Evolutionary conservation across 164 flowering plant species (phyloP).

Genomic region (Protea cynaroides): DNA sequence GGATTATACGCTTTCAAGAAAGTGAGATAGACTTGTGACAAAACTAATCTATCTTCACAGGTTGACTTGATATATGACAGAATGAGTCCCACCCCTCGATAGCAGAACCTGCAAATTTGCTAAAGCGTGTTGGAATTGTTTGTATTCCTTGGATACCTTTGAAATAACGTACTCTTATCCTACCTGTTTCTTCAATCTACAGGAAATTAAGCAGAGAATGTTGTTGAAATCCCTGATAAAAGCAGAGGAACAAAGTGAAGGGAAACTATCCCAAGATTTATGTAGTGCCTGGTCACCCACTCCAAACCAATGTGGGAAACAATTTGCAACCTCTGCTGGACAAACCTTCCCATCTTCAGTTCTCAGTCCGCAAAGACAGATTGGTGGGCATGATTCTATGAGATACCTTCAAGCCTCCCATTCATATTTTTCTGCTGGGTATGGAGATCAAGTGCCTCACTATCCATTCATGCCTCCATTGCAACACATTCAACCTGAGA

Average conservation of each 20-base stretch:
- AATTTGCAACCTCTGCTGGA: slow-evolving; percentile 21
- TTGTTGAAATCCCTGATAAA: slow-evolving; percentile 21
- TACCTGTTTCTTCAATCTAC: slow-evolving; percentile 13
- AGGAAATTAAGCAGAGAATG: slow-evolving; percentile 35
- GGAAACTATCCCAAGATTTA: slow-evolving; percentile 22
- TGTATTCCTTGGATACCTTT: too few species aligned
- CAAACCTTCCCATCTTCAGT: slow-evolving; percentile 36
- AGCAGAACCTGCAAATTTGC: too few species aligned
- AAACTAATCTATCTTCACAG: too few species aligned
- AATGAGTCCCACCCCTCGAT: too few species aligned
- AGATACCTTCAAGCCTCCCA: slow-evolving; percentile 30
- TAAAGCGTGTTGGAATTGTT: too few species aligned
- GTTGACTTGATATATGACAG: too few species aligned
- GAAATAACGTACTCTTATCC: background rate
- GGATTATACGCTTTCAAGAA: too few species aligned
- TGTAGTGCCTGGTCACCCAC: slow-evolving; percentile 35
- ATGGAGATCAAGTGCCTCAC: slow-evolving; percentile 32
- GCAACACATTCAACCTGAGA: slow-evolving; percentile 25
- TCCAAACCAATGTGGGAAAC: slow-evolving; percentile 32
- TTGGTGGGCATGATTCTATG: slow-evolving; percentile 27
- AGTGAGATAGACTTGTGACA: too few species aligned
- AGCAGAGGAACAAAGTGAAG: slow-evolving; percentile 21
- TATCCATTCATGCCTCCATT: slow-evolving; percentile 29
- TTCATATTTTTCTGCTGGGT: slow-evolving; percentile 24
- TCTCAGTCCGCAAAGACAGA: slow-evolving; percentile 28